These are phyloP conservation scores for Heritiera fomes DNA, from an alignment of 345 rosid genomes.

Conservation along the genomic window DNA sequence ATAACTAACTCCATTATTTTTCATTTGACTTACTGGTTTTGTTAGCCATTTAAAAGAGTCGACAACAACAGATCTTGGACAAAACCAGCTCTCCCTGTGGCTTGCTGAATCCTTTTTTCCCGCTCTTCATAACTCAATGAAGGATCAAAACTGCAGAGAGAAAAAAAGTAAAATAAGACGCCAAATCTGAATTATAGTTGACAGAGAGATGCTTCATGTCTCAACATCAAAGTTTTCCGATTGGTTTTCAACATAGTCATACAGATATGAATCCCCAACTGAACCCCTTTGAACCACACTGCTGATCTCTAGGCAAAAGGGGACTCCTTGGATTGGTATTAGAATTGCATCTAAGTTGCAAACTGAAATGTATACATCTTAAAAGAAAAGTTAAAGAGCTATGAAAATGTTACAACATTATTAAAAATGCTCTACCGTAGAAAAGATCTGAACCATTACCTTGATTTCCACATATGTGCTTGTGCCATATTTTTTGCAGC, in stretches of 20 bases:
- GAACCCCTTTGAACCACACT: neutral
- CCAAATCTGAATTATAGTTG: neutral
- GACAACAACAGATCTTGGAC: constrained; percentile 55
- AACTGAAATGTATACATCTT: neutral
- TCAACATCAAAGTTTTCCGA: neutral
- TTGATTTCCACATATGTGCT: constrained; percentile 54
- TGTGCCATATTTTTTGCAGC: constrained; percentile 35
- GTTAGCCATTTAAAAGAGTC: constrained; percentile 38
- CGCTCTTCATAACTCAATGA: constrained; percentile 59
- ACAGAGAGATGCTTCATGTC: neutral
- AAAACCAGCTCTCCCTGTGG: constrained; percentile 53
- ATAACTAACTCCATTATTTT: constrained; percentile 31
- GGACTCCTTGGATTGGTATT: neutral
- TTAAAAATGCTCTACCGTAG: neutral
- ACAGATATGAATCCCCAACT: neutral
- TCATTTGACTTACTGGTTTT: constrained; percentile 25
- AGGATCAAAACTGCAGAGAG: constrained; percentile 52
- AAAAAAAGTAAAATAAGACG: neutral
- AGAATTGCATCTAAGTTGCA: neutral
- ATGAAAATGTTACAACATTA: neutral
- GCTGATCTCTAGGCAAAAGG: neutral
- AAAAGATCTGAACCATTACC: constrained; percentile 33
- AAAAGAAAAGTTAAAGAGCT: neutral
- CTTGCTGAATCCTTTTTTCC: constrained; percentile 53
- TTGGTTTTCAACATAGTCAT: neutral